Percentiles rank a stretch among this genome's conserved stretches.
Conservation (phyloP, 768 basidiomycete species). For the Tylopilus balloui region DNA sequence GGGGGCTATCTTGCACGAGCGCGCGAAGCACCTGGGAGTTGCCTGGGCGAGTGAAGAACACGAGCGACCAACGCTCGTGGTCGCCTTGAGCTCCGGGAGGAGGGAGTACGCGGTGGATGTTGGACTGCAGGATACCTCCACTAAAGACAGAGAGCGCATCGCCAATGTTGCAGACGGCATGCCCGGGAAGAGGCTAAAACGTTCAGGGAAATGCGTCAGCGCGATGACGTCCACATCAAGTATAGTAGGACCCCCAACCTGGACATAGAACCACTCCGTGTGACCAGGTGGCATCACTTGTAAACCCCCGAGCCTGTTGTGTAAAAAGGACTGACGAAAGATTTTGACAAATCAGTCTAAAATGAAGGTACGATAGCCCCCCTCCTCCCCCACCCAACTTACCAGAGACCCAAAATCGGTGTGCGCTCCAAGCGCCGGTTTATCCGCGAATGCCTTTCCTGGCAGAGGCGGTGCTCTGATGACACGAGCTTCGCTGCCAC, state of each 20-base stretch:
- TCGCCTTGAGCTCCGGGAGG: constrained; percentile 55
- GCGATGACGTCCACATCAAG: background rate
- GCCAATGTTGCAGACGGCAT: constrained; percentile 59
- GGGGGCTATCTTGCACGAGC: constrained; percentile 45
- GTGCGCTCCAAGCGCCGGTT: constrained; percentile 55
- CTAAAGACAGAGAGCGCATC: constrained; percentile 61
- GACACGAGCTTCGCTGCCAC: constrained; percentile 54
- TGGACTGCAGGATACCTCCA: constrained; percentile 59
- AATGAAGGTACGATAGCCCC: background rate
- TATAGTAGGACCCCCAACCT: constrained; percentile 32
- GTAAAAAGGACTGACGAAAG: constrained; percentile 52
- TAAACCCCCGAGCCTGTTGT: constrained; percentile 65
- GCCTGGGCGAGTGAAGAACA: constrained; percentile 63
- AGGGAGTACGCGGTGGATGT: constrained; percentile 59
- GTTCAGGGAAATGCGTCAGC: background rate
- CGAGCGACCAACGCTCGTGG: constrained; percentile 60
- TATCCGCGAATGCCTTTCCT: constrained; percentile 25
- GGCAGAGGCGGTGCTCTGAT: constrained; percentile 46
- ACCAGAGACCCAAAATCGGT: constrained; percentile 76
- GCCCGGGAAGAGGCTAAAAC: constrained; percentile 45
- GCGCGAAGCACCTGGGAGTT: constrained; percentile 49
- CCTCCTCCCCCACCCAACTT: too few species aligned
- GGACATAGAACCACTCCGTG: constrained; percentile 64
- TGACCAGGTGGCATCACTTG: constrained; percentile 62
- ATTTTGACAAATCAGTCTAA: background rate